phyloP scores from a whole-genome alignment of 192 early-diverging fungal species.

The Lunasporangiospora selenospora region DNA sequence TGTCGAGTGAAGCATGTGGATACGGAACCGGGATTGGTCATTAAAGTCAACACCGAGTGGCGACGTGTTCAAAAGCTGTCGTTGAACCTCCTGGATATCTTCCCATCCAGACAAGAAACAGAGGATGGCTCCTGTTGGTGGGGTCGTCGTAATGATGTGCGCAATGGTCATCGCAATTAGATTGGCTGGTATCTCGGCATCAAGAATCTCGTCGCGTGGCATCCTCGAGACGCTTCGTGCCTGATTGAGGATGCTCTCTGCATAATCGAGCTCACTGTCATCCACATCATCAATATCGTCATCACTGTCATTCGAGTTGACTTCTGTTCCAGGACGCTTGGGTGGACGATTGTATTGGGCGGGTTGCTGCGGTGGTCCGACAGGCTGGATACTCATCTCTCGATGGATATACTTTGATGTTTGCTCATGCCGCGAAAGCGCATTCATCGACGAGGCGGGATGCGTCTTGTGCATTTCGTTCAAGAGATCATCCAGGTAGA shows the following conservation, averaged over 20 bases:
- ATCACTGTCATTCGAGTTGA: conserved; percentile 31
- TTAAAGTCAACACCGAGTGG: conserved; percentile 55
- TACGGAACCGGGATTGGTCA: conserved; percentile 53
- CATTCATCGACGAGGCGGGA: conserved; percentile 11
- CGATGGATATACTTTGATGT: conserved; percentile 50
- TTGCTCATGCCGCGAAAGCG: conserved; percentile 42
- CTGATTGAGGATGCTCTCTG: conserved; percentile 51
- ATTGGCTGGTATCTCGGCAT: conserved; percentile 50
- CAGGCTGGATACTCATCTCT: conserved; percentile 41
- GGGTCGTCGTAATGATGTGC: conserved; percentile 48
- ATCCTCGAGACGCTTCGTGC: conserved; percentile 37
- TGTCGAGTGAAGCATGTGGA: conserved; percentile 66
- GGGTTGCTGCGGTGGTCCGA: conserved; percentile 16
- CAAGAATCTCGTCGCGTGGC: conserved; percentile 42
- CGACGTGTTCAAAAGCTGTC: conserved; percentile 51
- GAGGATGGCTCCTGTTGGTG: conserved; percentile 67
- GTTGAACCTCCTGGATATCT: conserved; percentile 61
- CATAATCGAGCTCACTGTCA: conserved; percentile 43
- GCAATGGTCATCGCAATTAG: conserved; percentile 51
- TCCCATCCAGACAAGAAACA: conserved; percentile 76
- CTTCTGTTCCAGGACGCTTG: not conserved
- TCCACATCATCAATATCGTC: conserved; percentile 49
- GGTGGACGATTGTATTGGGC: too few species aligned
- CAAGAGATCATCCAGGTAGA: conserved; percentile 65
- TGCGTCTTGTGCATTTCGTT: conserved; percentile 28